Evolutionary conservation across 768 basidiomycete genomes (phyloP).

Genomic region (Fistulinella prunicolor): DNA sequence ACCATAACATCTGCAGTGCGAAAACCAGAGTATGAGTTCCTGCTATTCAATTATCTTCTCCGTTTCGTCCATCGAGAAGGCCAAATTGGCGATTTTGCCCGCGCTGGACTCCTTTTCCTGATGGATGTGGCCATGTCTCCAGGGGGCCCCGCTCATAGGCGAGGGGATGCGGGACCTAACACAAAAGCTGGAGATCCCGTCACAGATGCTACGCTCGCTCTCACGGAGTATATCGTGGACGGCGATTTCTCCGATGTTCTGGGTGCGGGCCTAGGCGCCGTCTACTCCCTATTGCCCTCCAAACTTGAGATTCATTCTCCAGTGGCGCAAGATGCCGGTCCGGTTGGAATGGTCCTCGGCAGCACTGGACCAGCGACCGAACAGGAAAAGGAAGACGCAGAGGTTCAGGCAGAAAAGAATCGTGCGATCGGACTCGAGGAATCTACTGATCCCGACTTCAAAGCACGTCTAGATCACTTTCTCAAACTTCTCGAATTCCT

Average conservation of each 20-base stretch:
- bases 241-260: slow-evolving; percentile 99
- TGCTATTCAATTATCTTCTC: slow-evolving; percentile 92
- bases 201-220: slow-evolving; percentile 78
- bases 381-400: slow-evolving; percentile 56
- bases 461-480: slow-evolving; percentile 79
- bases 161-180: slow-evolving; percentile 31
- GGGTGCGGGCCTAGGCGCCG: slow-evolving; percentile 87
- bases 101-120: slow-evolving; percentile 88
- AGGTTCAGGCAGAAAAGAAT: slow-evolving; percentile 48
- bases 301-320: slow-evolving; percentile 72
- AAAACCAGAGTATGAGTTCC: slow-evolving; percentile 91
- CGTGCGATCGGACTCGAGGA: slow-evolving; percentile 71
- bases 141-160: slow-evolving; percentile 45
- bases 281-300: slow-evolving; percentile 86
- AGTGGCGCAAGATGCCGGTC: slow-evolving; percentile 35
- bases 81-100: slow-evolving; percentile 88
- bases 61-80: slow-evolving; percentile 95
- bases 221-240: slow-evolving; percentile 92
- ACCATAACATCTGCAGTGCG: slow-evolving; percentile 55
- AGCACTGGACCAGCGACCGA: slow-evolving; percentile 52
- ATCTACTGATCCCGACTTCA: slow-evolving; percentile 73
- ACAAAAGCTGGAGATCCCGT: slow-evolving; percentile 55
- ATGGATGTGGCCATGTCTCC: slow-evolving; percentile 97
- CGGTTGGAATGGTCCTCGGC: slow-evolving; percentile 71
- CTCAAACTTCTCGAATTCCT: slow-evolving; percentile 89